Base-by-base conservation (phyloP, 371 early-diverging fungal genomes). In the Haplosporangium sp. region DNA sequence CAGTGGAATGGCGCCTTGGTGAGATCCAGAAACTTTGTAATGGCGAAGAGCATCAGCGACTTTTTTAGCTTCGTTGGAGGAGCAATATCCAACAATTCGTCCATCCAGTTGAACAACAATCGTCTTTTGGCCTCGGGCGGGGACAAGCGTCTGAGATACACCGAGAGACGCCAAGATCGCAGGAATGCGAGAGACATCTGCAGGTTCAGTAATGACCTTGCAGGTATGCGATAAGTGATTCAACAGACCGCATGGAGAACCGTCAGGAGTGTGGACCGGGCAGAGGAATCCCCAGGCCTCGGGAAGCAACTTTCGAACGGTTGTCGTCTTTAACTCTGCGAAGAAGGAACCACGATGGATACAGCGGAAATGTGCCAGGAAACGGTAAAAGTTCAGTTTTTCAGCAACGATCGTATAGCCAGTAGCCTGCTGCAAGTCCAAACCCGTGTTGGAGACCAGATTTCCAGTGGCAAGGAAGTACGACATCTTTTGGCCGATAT, bases 251-350 rank as follows among this genome's bases (percentile, higher is more conserved):
- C 99, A 99, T 1, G 99, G 99, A 42, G 97, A 83, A 71, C 99
- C 99, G 84, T 99, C 99, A 50, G 99, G 99, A 13, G 99, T 99
- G 81, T 99, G 99, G 10, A 99, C 99, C 23, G 99, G 99, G 80
- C 99, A 99, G 56, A 99, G 81, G 89, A 98, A 98, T 57, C 81
- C 99, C 99, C 99, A 99, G 23, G 95, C 92, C 86, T 99, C 99
- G 7, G 99, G 99, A 51, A 98, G 87, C 79, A 99, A 86, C 84
- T 99, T 99, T 80, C 99, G 92, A 43, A 99, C 98, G 3, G 96
- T 89, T 1, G 99, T 99, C 13, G 99, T 99, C 84, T 99, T 99
- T 41, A 99, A 85, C 80, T 95, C 96, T 51, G 98, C 94, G 85
- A 99, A 99, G 94, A 99, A 99, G 58, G 99, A 91, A 84, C 99